These are phyloP conservation scores for Apiotrichum akiyoshidainum DNA, from an alignment of 1,284 basidiomycete species.

Conservation along the genomic window DNA sequence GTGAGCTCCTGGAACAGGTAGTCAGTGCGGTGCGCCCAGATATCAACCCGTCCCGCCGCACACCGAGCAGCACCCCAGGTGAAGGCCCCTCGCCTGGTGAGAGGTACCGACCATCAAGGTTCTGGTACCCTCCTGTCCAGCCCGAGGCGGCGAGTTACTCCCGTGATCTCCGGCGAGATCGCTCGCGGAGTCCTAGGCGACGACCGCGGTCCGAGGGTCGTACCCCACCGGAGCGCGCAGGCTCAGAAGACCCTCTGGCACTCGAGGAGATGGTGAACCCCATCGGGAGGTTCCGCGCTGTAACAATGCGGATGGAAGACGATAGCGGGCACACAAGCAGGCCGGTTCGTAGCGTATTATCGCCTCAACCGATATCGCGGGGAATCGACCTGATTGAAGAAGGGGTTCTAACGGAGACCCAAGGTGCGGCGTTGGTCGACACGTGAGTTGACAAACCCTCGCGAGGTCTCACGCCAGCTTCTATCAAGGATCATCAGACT, in stretches of 20 bases:
- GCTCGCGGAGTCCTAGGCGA: background rate
- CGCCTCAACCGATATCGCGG: background rate
- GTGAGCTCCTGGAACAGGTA: constrained; percentile 69
- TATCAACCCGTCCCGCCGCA: background rate
- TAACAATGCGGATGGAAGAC: constrained; percentile 24
- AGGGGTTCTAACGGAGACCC: constrained; percentile 66
- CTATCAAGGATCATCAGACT: constrained; percentile 74
- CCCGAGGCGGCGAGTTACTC: background rate
- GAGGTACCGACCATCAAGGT: background rate
- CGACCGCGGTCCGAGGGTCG: constrained; percentile 3
- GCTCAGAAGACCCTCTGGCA: constrained; percentile 14
- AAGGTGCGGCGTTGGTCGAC: constrained; percentile 72
- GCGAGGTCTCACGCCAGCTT: constrained; percentile 49
- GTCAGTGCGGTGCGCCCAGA: constrained; percentile 50
- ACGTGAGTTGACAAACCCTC: constrained; percentile 57
- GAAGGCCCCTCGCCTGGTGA: no score
- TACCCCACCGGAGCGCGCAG: background rate
- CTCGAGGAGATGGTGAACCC: constrained; percentile 23
- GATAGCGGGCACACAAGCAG: constrained; percentile 5
- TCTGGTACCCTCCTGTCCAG: background rate
- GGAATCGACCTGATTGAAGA: constrained; percentile 1
- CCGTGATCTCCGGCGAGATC: background rate
- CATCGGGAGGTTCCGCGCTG: constrained; percentile 20
- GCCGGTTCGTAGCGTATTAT: background rate
- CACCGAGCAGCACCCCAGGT: no score